Evolutionary conservation across 2,329 filamentous ascomycete species (phyloP).

Genomic region (Diatrype stigma): DNA sequence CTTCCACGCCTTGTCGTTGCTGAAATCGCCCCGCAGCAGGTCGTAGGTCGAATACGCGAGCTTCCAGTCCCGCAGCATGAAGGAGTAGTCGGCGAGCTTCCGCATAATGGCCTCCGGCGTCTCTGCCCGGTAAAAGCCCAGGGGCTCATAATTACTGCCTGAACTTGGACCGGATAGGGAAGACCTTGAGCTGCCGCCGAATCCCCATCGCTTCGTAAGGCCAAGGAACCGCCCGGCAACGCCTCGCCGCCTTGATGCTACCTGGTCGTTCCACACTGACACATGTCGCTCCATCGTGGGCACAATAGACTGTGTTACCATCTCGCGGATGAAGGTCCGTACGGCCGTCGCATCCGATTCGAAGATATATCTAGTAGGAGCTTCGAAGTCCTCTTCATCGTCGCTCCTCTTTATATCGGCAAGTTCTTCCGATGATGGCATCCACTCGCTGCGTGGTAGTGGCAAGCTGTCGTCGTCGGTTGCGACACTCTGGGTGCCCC

Average conservation of each 20-base stretch:
- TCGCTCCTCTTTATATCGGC: slow-evolving; percentile 67
- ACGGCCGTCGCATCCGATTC: slow-evolving; percentile 89
- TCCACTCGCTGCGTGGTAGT: slow-evolving; percentile 81
- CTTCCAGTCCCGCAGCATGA: slow-evolving; percentile 97
- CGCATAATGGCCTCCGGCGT: slow-evolving; percentile 86
- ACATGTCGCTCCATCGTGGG: slow-evolving; percentile 94
- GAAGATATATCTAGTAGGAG: slow-evolving; percentile 75
- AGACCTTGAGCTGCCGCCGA: slow-evolving; percentile 63
- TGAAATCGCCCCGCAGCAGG: slow-evolving; percentile 80
- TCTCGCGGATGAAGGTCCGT: slow-evolving; percentile 83
- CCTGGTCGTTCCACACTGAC: slow-evolving; percentile 93
- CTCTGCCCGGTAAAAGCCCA: slow-evolving; percentile 80
- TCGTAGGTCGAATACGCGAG: slow-evolving; percentile 90
- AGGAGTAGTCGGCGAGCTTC: slow-evolving; percentile 89
- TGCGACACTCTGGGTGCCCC: slow-evolving; percentile 78
- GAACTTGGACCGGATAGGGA: slow-evolving; percentile 50
- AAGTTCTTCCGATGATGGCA: slow-evolving; percentile 81
- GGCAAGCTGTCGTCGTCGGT: slow-evolving; percentile 88
- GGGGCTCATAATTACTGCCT: slow-evolving; percentile 68
- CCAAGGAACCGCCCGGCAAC: slow-evolving; percentile 92
- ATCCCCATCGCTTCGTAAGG: slow-evolving; percentile 85
- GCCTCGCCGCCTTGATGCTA: slow-evolving; percentile 83
- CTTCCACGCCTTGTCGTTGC: slow-evolving; percentile 94
- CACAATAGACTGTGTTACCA: slow-evolving; percentile 90
- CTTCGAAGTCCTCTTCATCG: slow-evolving; percentile 65